Base-by-base conservation (phyloP, 2,329 filamentous ascomycete species). In the Rhinocladiella mackenziei region DNA sequence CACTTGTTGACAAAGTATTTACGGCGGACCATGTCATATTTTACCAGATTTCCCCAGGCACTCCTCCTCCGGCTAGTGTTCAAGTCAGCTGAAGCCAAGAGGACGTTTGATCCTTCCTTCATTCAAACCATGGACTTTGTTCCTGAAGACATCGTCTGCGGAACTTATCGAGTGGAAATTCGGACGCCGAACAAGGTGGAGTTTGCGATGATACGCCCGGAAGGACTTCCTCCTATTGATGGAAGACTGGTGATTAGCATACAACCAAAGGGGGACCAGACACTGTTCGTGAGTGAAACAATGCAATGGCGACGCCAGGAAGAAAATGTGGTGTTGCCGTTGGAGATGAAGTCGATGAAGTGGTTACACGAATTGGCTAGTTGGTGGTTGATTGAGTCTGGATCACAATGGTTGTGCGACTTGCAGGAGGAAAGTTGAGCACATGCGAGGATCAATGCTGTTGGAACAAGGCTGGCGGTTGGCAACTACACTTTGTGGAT, bases 31-130 rank as follows among this genome's bases (percentile, higher is more conserved):
- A 64, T 66, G 60, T 49, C 36, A 3, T 49, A 47, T 1, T 66
- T 66, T 29, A 44, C 60, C n/a, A 56, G 50, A 10, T 58, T 63
- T 25, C 64, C 64, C 6, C 61, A 65, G 31, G 60, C 61, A 1
- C 57, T 56, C 25, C 46, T 61, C 8, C 35, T 64, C 2, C 48
- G 55, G 5, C 25, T 62, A n/a, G 42, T 51, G 4, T 55, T 53
- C 17, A 29, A 55, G 8, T 33, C 42, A 3, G 23, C 45, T 9
- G 46, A 53, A 3, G 38, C 38, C 5, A 47, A 54, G 14, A 41
- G 37, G 9, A 65, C 56, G 15, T 64, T 65, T 20, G 31, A 50
- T 13, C 8, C 51, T 1, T 51, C 50, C 2, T 49, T 62, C 39
- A 59, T 65, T 10, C 37, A 45, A 1, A 42, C 50, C 2, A 45